Evolutionary conservation across 345 rosid genomes (phyloP).

Genomic region (Camelina sativa): DNA sequence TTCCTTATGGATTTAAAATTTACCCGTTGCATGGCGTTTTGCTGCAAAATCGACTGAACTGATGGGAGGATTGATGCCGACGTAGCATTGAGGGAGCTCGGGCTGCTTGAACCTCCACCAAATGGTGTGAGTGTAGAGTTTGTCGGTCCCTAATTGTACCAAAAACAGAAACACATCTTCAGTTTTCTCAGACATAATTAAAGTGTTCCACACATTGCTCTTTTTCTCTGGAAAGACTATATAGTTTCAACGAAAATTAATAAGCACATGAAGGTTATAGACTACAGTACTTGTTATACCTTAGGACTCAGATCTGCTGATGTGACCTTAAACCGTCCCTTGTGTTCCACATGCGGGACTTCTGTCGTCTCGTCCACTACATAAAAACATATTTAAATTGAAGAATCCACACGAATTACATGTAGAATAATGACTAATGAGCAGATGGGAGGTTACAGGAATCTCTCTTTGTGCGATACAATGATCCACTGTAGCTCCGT

Average conservation of each 20-base stretch:
- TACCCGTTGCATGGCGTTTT: conserved; percentile 84
- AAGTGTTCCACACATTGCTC: conserved; percentile 4
- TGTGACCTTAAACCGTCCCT: conserved; percentile 93
- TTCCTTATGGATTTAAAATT: background rate
- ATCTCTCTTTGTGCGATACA: conserved; percentile 72
- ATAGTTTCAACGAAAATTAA: conserved; percentile 16
- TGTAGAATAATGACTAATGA: conserved; percentile 40
- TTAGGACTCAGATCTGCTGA: conserved; percentile 83
- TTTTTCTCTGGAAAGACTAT: conserved; percentile 10
- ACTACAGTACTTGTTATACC: conserved; percentile 54
- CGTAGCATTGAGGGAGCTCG: conserved; percentile 53
- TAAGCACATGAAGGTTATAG: conserved; percentile 2
- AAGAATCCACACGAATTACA: conserved; percentile 30
- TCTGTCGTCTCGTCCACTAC: conserved; percentile 78
- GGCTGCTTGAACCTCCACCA: conserved; percentile 56
- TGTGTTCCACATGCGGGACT: conserved; percentile 77
- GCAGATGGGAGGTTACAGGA: conserved; percentile 59
- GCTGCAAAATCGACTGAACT: conserved; percentile 82
- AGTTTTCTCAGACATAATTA: conserved; percentile 13
- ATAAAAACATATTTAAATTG: conserved; percentile 16
- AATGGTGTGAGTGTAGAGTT: conserved; percentile 54
- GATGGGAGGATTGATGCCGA: conserved; percentile 67
- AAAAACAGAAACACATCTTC: conserved; percentile 23
- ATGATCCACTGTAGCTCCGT: conserved; percentile 77
- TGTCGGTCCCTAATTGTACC: conserved; percentile 63